These are phyloP conservation scores for Geosmithia putterillii DNA, from an alignment of 2,329 filamentous ascomycete species.

Conservation along the genomic window DNA sequence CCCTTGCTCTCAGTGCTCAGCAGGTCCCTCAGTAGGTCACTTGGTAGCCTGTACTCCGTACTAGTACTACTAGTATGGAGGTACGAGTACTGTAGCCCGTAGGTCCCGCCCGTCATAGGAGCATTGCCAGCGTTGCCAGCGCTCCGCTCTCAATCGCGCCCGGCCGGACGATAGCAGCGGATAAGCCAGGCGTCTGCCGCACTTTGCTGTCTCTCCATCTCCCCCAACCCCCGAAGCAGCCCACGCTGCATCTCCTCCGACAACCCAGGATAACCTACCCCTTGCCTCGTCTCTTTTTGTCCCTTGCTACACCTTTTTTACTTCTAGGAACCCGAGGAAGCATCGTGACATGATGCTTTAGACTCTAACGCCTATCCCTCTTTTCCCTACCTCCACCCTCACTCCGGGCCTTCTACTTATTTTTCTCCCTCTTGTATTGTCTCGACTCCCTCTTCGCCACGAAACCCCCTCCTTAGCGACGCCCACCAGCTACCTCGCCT, in stretches of 20 bases:
- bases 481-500: too few relatives aligned
- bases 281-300: neutral
- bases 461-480: too few relatives aligned
- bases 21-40: too few relatives aligned
- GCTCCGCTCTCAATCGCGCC: neutral
- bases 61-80: too few relatives aligned
- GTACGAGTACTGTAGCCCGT: too few relatives aligned
- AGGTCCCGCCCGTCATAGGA: too few relatives aligned
- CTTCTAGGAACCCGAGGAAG: neutral
- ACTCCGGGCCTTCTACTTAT: neutral
- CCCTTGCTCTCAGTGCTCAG: too few relatives aligned
- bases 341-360: neutral
- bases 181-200: slow-evolving; percentile 4
- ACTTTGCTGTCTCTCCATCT: neutral
- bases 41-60: too few relatives aligned
- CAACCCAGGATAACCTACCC: neutral
- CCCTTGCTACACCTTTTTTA: neutral
- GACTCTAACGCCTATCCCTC: neutral
- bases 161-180: slow-evolving; percentile 3
- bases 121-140: neutral
- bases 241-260: neutral
- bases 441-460: too few relatives aligned
- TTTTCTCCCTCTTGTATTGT: neutral
- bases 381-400: neutral
- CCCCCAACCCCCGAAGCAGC: neutral